Conservation (phyloP, 768 basidiomycete species). For the Pulveroboletus sp. region DNA sequence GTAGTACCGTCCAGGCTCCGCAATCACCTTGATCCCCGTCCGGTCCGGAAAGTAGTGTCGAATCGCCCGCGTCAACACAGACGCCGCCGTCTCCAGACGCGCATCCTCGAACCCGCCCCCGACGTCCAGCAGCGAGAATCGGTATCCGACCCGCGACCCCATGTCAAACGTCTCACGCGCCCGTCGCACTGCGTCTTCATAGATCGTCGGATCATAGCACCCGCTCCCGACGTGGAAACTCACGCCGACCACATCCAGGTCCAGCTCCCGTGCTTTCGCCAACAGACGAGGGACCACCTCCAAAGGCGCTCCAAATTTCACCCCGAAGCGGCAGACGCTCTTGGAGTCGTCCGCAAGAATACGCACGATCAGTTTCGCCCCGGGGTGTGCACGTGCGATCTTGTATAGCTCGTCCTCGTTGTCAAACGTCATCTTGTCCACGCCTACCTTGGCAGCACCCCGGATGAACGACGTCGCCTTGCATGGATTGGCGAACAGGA, state of each 20-base stretch:
- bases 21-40: constrained; percentile 71
- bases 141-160: constrained; percentile 74
- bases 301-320: constrained; percentile 95
- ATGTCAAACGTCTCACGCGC: constrained; percentile 84
- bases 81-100: constrained; percentile 77
- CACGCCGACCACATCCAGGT: constrained; percentile 85
- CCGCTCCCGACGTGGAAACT: constrained; percentile 98
- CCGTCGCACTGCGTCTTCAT: constrained; percentile 82
- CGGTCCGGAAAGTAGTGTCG: constrained; percentile 75
- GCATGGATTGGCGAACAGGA: constrained; percentile 99
- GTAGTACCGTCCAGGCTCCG: constrained; percentile 93
- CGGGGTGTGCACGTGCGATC: constrained; percentile 73
- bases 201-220: constrained; percentile 88
- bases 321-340: constrained; percentile 85
- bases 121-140: constrained; percentile 82
- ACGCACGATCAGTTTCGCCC: constrained; percentile 83
- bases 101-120: constrained; percentile 95
- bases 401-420: constrained; percentile 96
- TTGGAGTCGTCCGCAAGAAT: constrained; percentile 99
- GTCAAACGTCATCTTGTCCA: constrained; percentile 97
- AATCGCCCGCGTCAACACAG: constrained; percentile 65
- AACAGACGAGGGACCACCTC: constrained; percentile 75
- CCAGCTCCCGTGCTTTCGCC: constrained; percentile 69
- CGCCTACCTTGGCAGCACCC: constrained; percentile 69
- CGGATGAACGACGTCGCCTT: constrained; percentile 94